Percentiles rank a stretch among this genome's conserved stretches.
Conservation (phyloP, 2,329 filamentous ascomycete genomes). For the Neoarthrinium moseri region DNA sequence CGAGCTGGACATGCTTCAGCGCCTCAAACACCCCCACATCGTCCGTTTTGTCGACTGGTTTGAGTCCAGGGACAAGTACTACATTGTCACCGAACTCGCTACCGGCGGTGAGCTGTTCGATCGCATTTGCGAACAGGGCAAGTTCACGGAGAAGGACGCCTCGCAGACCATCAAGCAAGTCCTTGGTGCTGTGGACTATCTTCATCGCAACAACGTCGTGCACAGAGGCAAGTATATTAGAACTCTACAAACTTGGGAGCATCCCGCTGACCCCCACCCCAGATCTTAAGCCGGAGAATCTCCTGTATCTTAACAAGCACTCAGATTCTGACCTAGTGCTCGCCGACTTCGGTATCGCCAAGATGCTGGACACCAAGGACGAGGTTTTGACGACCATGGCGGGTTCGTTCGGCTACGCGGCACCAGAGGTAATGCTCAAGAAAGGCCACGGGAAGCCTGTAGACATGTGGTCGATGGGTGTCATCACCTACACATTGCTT, state of each 20-base stretch:
- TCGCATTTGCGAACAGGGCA: conserved; percentile 95
- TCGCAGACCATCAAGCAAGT: conserved; percentile 95
- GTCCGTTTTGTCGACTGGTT: conserved; percentile 99
- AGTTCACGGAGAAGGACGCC: conserved; percentile 97
- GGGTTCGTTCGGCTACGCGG: conserved; percentile 95
- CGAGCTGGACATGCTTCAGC: conserved; percentile 90
- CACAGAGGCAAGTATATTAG: conserved; percentile 70
- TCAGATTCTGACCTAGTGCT: conserved; percentile 82
- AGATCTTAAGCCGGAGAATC: conserved; percentile 98
- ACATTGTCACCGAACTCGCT: conserved; percentile 95
- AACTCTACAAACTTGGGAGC: conserved; percentile 8
- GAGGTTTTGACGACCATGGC: conserved; percentile 98
- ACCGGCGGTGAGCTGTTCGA: conserved; percentile 97
- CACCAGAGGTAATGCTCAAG: conserved; percentile 97
- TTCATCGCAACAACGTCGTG: conserved; percentile 92
- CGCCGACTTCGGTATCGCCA: conserved; percentile 97
- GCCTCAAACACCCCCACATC: conserved; percentile 89
- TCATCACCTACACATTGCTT: conserved; percentile 97
- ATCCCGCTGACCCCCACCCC: conserved; percentile 2
- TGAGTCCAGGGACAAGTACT: conserved; percentile 98
- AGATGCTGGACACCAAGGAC: conserved; percentile 88
- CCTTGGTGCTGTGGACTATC: conserved; percentile 87
- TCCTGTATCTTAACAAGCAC: conserved; percentile 84
- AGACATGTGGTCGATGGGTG: conserved; percentile 98
- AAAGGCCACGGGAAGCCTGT: conserved; percentile 96